phyloP scores from a whole-genome alignment of 768 basidiomycete species.

The Lentinula sp. region DNA sequence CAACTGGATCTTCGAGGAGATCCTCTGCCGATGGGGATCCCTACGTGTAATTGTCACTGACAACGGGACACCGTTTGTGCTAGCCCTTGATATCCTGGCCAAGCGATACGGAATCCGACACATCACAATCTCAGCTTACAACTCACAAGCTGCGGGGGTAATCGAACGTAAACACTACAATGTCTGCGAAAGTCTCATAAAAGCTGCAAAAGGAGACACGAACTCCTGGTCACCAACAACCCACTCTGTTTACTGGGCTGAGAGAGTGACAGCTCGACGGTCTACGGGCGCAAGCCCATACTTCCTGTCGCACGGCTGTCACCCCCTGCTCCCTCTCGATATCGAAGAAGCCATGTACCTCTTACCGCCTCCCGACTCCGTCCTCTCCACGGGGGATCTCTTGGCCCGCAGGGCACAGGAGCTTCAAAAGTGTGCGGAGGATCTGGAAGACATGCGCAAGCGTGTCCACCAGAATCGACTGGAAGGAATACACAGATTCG shows the following conservation, averaged over 20 bases:
- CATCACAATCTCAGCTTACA: conserved; percentile 25
- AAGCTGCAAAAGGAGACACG: neutral
- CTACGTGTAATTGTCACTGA: conserved; percentile 22
- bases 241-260: neutral
- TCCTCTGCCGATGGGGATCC: conserved; percentile 19
- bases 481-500: no score
- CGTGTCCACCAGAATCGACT: conserved; percentile 12
- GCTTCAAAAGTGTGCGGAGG: conserved; percentile 17
- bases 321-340: neutral
- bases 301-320: neutral
- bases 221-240: neutral
- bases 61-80: conserved; percentile 20
- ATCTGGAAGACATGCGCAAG: conserved; percentile 14
- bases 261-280: neutral
- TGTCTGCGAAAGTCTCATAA: neutral
- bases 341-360: neutral
- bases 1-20: conserved; percentile 20
- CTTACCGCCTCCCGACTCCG: neutral
- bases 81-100: conserved; percentile 4
- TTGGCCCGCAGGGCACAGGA: conserved; percentile 17
- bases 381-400: conserved; percentile 14
- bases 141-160: conserved; percentile 15
- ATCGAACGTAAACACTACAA: neutral
- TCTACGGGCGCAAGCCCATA: neutral
- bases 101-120: conserved; percentile 16